Conservation (phyloP, 371 early-diverging fungal genomes). For the Apophysomyces sp. region DNA sequence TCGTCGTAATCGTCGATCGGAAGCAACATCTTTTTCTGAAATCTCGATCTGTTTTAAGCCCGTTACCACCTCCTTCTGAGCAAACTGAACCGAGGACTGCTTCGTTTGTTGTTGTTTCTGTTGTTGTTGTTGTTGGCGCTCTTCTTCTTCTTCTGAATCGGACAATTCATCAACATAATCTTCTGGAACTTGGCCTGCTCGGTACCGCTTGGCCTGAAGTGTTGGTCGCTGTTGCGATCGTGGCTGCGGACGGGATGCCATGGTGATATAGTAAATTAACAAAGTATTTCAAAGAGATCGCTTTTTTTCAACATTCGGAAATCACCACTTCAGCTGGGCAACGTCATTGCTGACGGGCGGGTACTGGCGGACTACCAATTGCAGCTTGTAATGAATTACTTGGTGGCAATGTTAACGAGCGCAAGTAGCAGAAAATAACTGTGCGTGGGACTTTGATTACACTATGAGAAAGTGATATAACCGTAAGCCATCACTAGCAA, state of each 20-base stretch:
- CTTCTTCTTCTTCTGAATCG: slow-evolving; percentile 52
- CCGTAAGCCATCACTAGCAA: no score
- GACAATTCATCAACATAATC: slow-evolving; percentile 55
- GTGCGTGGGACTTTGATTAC: no score
- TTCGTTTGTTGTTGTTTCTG: slow-evolving; percentile 28
- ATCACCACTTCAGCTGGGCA: no score
- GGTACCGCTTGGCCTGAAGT: slow-evolving; percentile 56
- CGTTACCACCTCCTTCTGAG: slow-evolving; percentile 47
- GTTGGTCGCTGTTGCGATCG: slow-evolving; percentile 33
- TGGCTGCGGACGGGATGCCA: slow-evolving; percentile 22
- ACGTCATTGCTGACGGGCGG: no score
- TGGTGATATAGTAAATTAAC: background rate
- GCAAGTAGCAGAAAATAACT: no score
- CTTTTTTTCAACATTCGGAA: no score
- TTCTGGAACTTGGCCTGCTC: slow-evolving; percentile 63
- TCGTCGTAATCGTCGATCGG: slow-evolving; percentile 45
- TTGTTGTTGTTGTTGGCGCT: slow-evolving; percentile 26
- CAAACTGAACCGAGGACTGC: slow-evolving; percentile 32
- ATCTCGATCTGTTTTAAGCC: slow-evolving; percentile 42
- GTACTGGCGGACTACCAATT: no score
- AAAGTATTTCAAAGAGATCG: no score
- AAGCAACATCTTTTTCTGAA: slow-evolving; percentile 41
- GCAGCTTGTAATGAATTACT: no score
- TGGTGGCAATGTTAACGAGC: no score
- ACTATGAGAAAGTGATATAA: no score